Evolutionary conservation across 495 filamentous ascomycete species (phyloP).

Genomic region (Xylaria castorea): DNA sequence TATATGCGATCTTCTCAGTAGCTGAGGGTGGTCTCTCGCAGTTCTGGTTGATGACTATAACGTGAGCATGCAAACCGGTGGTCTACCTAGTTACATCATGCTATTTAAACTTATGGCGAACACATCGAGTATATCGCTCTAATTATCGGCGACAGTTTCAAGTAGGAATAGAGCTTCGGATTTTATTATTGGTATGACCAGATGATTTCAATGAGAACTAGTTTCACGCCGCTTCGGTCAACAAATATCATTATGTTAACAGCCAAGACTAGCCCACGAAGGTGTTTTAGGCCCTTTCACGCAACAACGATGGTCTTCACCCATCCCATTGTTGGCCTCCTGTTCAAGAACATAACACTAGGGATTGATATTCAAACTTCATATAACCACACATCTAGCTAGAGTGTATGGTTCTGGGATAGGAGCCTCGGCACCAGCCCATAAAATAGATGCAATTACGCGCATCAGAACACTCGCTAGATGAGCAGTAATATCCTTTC

Average conservation of each 20-base stretch:
- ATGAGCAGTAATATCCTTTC: too few relatives aligned
- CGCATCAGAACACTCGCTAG: too few relatives aligned
- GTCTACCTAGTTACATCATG: background rate
- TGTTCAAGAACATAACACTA: too few relatives aligned
- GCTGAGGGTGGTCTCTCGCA: background rate
- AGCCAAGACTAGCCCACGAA: background rate
- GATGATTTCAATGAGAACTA: background rate
- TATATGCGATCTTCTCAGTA: background rate
- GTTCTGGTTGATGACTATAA: background rate
- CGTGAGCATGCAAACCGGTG: background rate
- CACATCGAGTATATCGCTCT: background rate
- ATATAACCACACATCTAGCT: too few relatives aligned
- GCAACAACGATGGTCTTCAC: background rate
- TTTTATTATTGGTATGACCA: background rate
- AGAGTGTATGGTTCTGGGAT: too few relatives aligned
- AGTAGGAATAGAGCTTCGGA: background rate
- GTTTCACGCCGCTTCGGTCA: background rate
- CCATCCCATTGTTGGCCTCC: too few relatives aligned
- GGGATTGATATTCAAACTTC: too few relatives aligned
- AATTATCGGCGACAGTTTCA: background rate
- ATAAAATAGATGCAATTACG: too few relatives aligned
- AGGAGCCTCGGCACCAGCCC: too few relatives aligned
- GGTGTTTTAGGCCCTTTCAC: background rate
- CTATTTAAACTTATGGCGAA: background rate
- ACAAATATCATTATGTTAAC: background rate